These are phyloP conservation scores for Chytridium lagenaria DNA, from an alignment of 371 early-diverging fungal species.

Conservation along the genomic window DNA sequence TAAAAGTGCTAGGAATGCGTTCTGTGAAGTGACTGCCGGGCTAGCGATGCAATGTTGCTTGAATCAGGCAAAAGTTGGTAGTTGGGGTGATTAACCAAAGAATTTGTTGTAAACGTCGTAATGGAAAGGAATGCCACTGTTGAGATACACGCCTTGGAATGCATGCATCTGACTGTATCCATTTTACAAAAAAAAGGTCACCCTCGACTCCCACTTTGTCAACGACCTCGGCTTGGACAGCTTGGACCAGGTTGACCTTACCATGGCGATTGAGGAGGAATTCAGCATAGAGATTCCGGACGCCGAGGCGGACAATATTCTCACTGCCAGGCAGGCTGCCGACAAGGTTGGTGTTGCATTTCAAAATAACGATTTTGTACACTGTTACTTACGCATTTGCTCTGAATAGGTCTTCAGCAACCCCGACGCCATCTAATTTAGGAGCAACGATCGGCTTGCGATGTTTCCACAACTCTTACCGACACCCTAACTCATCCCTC, in stretches of 20 bases:
- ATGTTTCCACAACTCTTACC: no score
- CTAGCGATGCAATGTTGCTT: no score
- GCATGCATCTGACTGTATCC: neutral
- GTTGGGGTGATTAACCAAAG: no score
- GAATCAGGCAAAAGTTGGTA: no score
- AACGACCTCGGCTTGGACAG: conserved; percentile 95
- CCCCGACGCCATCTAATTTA: conserved; percentile 11
- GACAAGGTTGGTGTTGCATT: no score
- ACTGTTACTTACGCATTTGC: no score
- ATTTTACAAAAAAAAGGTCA: conserved; percentile 61
- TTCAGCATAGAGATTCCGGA: conserved; percentile 97
- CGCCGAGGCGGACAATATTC: conserved; percentile 95
- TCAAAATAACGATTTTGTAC: no score
- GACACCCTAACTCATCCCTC: no score
- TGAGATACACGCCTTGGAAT: neutral
- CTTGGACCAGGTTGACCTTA: conserved; percentile 96
- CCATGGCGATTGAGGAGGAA: conserved; percentile 99
- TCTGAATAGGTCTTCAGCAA: neutral
- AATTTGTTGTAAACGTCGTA: no score
- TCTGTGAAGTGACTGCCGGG: no score
- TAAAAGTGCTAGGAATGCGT: neutral
- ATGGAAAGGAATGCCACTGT: neutral
- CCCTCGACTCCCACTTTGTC: conserved; percentile 83
- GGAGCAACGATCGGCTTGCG: no score
- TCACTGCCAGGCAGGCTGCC: conserved; percentile 85